Conservation (phyloP, 257 asterid species). For the Penstemon barbatus region DNA sequence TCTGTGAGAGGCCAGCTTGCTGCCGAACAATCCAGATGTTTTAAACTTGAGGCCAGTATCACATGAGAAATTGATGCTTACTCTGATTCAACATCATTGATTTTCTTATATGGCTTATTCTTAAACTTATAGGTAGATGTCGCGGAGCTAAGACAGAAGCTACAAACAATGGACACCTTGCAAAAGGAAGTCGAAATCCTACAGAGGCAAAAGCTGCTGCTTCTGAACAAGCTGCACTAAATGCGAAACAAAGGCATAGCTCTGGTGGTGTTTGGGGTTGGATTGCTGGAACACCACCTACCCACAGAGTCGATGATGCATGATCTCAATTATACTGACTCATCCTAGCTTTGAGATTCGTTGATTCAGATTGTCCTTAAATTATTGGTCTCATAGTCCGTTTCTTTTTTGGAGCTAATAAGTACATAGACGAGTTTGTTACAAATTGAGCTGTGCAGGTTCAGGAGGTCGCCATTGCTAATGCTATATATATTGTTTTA, state of each 20-base stretch:
- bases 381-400: conserved; percentile 18
- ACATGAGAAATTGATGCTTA: conserved; percentile 19
- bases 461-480: conserved; percentile 13
- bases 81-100: neutral
- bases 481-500: neutral
- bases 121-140: conserved; percentile 74
- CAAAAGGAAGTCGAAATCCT: conserved; percentile 92
- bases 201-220: conserved; percentile 84
- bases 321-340: conserved; percentile 28
- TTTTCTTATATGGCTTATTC: conserved; percentile 4
- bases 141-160: conserved; percentile 94
- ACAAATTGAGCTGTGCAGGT: conserved; percentile 30
- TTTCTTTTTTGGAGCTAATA: conserved; percentile 38
- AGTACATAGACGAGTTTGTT: conserved; percentile 34
- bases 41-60: conserved; percentile 86
- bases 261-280: conserved; percentile 97
- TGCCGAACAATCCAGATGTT: conserved; percentile 95
- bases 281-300: conserved; percentile 84
- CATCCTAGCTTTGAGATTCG: conserved; percentile 26
- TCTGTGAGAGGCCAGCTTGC: conserved; percentile 93
- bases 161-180: conserved; percentile 74
- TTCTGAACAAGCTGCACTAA: conserved; percentile 84
- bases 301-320: conserved; percentile 41
- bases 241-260: conserved; percentile 66
- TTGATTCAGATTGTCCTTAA: conserved; percentile 27